These are phyloP conservation scores for Flammula alnicola DNA, from an alignment of 1,284 basidiomycete genomes.

Conservation along the genomic window DNA sequence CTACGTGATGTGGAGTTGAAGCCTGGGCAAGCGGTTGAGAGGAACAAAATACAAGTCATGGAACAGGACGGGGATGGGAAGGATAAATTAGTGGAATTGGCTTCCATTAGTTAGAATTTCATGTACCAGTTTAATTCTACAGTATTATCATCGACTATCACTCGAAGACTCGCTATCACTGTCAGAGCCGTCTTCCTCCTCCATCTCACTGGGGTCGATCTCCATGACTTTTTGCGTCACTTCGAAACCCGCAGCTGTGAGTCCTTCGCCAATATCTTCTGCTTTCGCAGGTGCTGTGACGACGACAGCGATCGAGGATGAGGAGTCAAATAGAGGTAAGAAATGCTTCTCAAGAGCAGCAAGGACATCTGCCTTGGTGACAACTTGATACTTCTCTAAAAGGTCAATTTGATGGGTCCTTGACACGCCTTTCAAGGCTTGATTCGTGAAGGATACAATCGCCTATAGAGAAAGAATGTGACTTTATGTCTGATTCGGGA, in stretches of 20 bases:
- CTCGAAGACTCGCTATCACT: constrained; percentile 25
- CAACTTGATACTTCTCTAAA: constrained; percentile 77
- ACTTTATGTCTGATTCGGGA: background rate
- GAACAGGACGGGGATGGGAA: constrained; percentile 17
- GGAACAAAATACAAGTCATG: constrained; percentile 64
- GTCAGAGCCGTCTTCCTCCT: constrained; percentile 39
- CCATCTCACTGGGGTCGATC: constrained; percentile 59
- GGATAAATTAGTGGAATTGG: constrained; percentile 4
- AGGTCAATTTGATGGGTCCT: constrained; percentile 77
- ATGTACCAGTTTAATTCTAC: constrained; percentile 6
- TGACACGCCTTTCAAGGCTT: constrained; percentile 81
- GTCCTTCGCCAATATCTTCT: constrained; percentile 70
- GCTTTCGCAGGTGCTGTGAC: constrained; percentile 85
- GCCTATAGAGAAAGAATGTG: constrained; percentile 53
- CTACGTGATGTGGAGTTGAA: constrained; percentile 81
- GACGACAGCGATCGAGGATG: constrained; percentile 80
- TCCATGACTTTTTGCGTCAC: constrained; percentile 78
- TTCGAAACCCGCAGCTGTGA: constrained; percentile 75
- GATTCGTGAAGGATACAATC: constrained; percentile 81
- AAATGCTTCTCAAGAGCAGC: constrained; percentile 76
- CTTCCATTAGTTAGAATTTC: constrained; percentile 16
- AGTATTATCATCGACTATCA: constrained; percentile 15
- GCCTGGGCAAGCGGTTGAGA: constrained; percentile 78
- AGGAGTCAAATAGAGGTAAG: constrained; percentile 85
- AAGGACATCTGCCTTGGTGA: constrained; percentile 82